Evolutionary conservation across 768 basidiomycete species (phyloP), one percentile per base, ranked within the genome.

Genomic region (Crepidotus variabilis): DNA sequence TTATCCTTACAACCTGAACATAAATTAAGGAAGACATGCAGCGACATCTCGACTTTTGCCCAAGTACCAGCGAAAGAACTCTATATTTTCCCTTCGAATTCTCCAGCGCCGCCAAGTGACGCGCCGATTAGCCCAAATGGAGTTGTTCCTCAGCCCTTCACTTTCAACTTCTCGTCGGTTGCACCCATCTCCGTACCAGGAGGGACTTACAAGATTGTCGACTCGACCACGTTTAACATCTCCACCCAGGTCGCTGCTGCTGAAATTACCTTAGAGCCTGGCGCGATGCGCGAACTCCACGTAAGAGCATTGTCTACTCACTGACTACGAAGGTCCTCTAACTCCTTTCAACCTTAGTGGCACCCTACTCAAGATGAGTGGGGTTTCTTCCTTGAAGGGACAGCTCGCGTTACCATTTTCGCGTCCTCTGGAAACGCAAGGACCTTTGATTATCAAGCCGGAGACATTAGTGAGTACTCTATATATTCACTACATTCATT

Each of bases 351-450:
- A 36, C 16, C 16, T 3, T 43, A 14, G 39, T 88, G 87, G 87
- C 87, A 88, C 61, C 87, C 87, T 5, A 84, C 83, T 2, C 77
- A 83, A 63, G 81, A 84, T 55, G 86, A 86, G 71, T 87, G 86
- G 86, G 76, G 72, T 24, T 84, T 76, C 66, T 82, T 77, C 74
- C 64, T 85, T 36, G 75, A 79, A 65, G 86, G 86, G 4, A 59
- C 75, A 51, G 82, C 72, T 2, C 79, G 84, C 45, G 71, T 86
- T 52, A 85, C 85, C 0, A 61, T 86, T 23, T 87, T 86, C 63
- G 86, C 84, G 3, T 71, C 83, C 2, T 67, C 72, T 51, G 67
- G 72, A 8, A 82, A 81, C 57, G 82, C 85, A 2, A 66, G 76
- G 51, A 87, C 86, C 0, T 87, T 77, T 68, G 75, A 86, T 64